phyloP scores from a whole-genome alignment of 495 filamentous ascomycete species.

The Xylaria flabelliformis region DNA sequence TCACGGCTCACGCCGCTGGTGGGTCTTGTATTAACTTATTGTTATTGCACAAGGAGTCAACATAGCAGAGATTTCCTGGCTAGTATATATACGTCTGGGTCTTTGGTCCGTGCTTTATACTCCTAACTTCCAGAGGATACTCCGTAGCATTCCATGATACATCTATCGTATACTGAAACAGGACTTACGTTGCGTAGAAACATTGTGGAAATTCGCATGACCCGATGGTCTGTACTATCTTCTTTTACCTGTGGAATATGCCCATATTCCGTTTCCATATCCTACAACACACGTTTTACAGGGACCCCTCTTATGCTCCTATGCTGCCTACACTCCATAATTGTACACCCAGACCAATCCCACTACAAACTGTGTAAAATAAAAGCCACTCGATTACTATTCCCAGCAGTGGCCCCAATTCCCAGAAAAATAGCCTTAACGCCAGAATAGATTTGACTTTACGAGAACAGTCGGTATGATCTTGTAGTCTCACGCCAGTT shows the following conservation, averaged over 20 bases:
- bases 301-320: neutral
- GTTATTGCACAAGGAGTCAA: no score
- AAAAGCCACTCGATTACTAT: no score
- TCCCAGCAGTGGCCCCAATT: neutral
- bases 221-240: neutral
- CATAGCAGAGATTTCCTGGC: no score
- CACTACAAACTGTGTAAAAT: neutral
- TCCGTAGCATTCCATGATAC: no score
- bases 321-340: conserved; percentile 1
- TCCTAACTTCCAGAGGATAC: no score
- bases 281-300: neutral
- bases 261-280: conserved; percentile 4
- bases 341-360: neutral
- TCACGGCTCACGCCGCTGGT: neutral
- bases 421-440: neutral
- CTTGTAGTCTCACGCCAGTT: conserved; percentile 11
- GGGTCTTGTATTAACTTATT: no score
- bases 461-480: conserved; percentile 5
- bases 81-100: no score
- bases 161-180: neutral
- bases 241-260: neutral
- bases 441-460: neutral
- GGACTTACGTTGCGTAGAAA: neutral
- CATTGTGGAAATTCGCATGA: neutral
- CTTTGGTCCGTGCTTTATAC: no score